Evolutionary conservation across 2,329 filamentous ascomycete species (phyloP), one percentile per base, ranked within the genome.

Genomic region (Cercospora sesami): DNA sequence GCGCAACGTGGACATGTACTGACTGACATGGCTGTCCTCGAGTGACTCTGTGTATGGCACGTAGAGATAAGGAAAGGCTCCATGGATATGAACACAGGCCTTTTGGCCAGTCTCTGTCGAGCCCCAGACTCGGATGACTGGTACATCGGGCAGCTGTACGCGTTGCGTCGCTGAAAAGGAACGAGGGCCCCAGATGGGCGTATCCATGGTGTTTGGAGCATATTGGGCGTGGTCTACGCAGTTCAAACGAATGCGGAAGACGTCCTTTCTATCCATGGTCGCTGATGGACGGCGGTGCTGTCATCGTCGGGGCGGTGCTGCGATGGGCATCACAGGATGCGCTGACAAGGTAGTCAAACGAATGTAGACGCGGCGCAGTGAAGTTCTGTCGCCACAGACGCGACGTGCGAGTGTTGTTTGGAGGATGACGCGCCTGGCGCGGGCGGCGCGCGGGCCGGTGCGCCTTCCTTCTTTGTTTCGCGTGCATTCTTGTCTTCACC

Each of bases 151-250:
- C 36, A 87, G 86, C 68, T 87, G 89, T 70, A 84, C 82, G 68
- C 86, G 81, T 59, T 83, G 83, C 28, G 83, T 86, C 72, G 88
- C 82, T 78, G 88, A 86, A 73, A 87, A 88, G 69, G 90, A 88
- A 4, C 68, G 62, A 12, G 74, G 66, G 5, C 78, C 78, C 73
- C 73, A 79, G 72, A 97, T 85, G 70, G 88, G 86, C 71, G 94
- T 93, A 80, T 98, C 94, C 78, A 95, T 90, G 73, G 86, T 85
- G 61, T 93, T 91, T 18, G 93, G 91, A 10, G 84, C 84, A 48
- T 90, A 87, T 81, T 97, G 93, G 79, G 98, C 99, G 79, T 95
- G 90, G 81, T 99, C 95, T 82, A 99, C 90, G 83, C 93, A 97
- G 79, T 99, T 97, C 77, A 99, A 84, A 75, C 94, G 91, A 78